Conservation (phyloP, 164 flowering plant species). For the Chimonanthus praecox region DNA sequence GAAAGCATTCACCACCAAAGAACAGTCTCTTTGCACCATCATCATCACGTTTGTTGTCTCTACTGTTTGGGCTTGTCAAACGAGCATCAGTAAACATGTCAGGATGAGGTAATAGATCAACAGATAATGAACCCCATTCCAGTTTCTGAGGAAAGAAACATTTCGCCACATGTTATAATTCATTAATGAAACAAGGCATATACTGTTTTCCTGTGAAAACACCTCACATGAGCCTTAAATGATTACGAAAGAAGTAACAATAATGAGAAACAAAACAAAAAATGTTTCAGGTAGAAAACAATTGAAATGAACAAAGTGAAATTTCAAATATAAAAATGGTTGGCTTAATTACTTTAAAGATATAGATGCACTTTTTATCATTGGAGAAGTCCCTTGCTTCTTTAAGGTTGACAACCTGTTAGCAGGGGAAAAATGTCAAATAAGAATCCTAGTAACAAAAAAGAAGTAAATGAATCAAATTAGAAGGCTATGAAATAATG, state of each 20-base stretch:
- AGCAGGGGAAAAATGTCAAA: constrained; percentile 10
- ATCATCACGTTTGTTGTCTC: constrained; percentile 62
- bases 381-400: constrained; percentile 89
- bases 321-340: not conserved
- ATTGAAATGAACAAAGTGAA: not conserved
- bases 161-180: not conserved
- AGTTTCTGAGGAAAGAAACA: constrained; percentile 62
- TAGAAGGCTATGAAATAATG: not conserved
- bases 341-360: constrained; percentile 70
- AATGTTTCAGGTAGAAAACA: not conserved
- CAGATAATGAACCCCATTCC: constrained; percentile 87
- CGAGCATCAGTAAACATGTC: constrained; percentile 88
- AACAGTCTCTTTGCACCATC: constrained; percentile 97
- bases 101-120: constrained; percentile 97
- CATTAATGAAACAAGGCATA: not conserved
- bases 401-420: constrained; percentile 89
- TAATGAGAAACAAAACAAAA: too few species aligned
- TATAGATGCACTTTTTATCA: constrained; percentile 69
- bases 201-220: not conserved
- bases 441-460: not conserved
- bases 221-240: not conserved
- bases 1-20: constrained; percentile 94
- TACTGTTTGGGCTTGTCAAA: constrained; percentile 42
- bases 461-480: constrained; percentile 1
- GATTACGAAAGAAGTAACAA: too few species aligned